Base-by-base conservation (phyloP, 148 eudicot genomes). In the Fagopyrum esculentum region DNA sequence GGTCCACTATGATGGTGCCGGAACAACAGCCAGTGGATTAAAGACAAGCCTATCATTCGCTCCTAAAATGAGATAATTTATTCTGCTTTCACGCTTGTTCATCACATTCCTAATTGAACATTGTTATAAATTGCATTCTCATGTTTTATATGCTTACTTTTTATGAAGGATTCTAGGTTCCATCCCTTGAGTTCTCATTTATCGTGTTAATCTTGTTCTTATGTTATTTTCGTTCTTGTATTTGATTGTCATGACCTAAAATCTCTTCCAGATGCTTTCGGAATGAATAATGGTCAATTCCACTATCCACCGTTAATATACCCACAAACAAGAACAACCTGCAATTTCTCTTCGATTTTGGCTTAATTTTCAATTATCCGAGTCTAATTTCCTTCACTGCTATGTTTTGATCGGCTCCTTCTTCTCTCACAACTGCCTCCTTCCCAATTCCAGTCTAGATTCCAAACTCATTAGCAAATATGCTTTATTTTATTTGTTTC, bases 1-100 rank as follows among this genome's bases (percentile, higher is more conserved):
- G 96, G 87, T 87, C 72, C 98, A 95, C 75, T 97, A 95, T 81
- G 98, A 97, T 48, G 98, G 98, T 60, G 98, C 93, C 51, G 98
- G 97, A 79, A 95, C 98, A 49, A 95, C 96, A 56, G 98, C 98
- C 68, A 88, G 89, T 73, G 97, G 98, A 80, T 86, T 95, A 60
- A 87, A n/a, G n/a, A n/a, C n/a, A 82, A 81, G 93, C 97, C 73
- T 95, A 90, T 71, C 80, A 56, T 74, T 51, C 35, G 43, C 35
- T 43, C 6, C 19, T 55, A 3, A 15, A 4, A 1, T 55, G 60
- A 55, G 10, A 30, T 5, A 1, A 17, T 17, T 44, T 9, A 45
- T 59, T 15, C 56, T 71, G 35, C 35, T 30, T 30, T 30, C 35
- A 30, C 35, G 2, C 35, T 30, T 30, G 35, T 30, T 30, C 35